Base-by-base conservation (phyloP, 352 stramenopile species). In the Globisporangium carolinianum region DNA sequence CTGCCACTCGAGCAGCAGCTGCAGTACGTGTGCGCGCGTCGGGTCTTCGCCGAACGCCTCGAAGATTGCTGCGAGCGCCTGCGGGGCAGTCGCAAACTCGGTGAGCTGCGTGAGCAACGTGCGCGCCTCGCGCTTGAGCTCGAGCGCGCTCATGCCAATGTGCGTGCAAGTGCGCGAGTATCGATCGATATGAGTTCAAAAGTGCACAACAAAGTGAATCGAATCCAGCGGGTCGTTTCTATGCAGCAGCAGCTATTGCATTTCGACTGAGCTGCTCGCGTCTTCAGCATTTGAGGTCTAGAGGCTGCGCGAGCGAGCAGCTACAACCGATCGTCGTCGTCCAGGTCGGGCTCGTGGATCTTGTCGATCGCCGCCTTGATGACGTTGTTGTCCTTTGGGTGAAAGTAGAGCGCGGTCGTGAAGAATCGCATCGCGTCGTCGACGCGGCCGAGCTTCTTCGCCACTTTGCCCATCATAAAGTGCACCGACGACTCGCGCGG, bases 371-470 rank as follows among this genome's bases (percentile, higher is more conserved):
- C 94, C 35, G 84, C 72, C 68, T 98, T 98, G 73, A 99, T 98
- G 24, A 98, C 67, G 67, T 98, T 97, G 61, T 95, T 97, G 79
- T 98, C 96, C 71, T 99, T 99, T 6, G 94, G 96, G 64, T 98
- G 90, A 57, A 98, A 91, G 72, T 98, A 97, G 41, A 98, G 75
- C 5, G 97, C 97, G 42, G 89, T 97, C 47, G 97, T 97, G 66
- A 98, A 98, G 69, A 93, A 96, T 51, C 86, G 80, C 89, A 99
- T 96, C 4, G 96, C 96, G 51, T 98, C 86, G 50, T 98, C 92
- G 18, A 83, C 62, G 10, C 79, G 79, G 5, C 95, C 95, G n/a
- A 93, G 72, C 49, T 79, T 82, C 65, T 93, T 95, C 36, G 75
- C 67, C 42, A 99, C 91, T 66, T 97, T 97, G 35, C 97, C 97